Evolutionary conservation across 139 green algal species (phyloP), one percentile per base, ranked within the genome.

Genomic region (Dunaliella sp.): DNA sequence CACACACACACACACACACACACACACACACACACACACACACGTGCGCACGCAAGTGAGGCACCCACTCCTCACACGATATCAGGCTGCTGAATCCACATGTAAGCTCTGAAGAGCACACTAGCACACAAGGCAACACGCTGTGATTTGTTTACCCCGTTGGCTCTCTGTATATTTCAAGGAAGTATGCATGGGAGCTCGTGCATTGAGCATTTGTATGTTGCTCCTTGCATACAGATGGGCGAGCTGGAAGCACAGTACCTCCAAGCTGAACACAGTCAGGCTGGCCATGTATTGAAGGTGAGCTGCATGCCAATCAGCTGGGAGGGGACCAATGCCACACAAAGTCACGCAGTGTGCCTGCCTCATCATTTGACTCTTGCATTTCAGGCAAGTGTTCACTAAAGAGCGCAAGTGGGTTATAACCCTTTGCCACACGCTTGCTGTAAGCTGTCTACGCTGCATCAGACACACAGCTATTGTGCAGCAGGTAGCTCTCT

Each of bases 1-100:
- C 16, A 57, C 78, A 38, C 78, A 83, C 78, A 83, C 7, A 48
- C 57, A 48, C 78, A 83, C 22, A 48, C 78, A 83, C 26, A 83
- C 33, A 83, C 33, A 65, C 26, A 57, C 33, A 65, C 78, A 33
- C 78, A 33, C 35, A n/a, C 26, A 83, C 78, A 83, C 78, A 83
- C 78, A 48, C 78, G 25, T 28, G 34, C 78, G 34, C 81, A 84
- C 36, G n/a, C 81, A 76, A 16, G 30, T 25, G 74, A 16, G n/a
- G 74, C 74, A 79, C 48, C 7, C 48, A 65, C 48, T 26, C 48
- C 48, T 7, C 48, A 65, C 48, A 65, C 48, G 16, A 7, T 65
- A 16, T 26, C 48, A 65, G 7, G 16, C 48, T 26, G 7, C 7
- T 26, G 16, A 7, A 65, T 16, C 3, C 30, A 79, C 74, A 79